phyloP scores from a whole-genome alignment of 495 filamentous ascomycete species.

The Hypoxylon rickii region DNA sequence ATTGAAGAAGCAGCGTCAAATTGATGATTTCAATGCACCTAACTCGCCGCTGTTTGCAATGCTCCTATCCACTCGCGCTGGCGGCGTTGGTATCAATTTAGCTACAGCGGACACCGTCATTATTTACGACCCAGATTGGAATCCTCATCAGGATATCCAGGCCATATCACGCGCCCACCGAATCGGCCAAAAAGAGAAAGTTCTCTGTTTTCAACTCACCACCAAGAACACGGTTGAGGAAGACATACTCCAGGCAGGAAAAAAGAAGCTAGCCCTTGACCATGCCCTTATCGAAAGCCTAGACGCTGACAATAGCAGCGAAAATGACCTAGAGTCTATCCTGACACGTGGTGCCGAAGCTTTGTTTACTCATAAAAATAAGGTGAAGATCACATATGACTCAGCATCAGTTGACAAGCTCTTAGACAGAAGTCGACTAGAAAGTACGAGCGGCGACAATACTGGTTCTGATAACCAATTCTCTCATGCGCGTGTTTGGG shows the following conservation, averaged over 20 bases:
- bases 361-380: slow-evolving; percentile 74
- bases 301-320: slow-evolving; percentile 74
- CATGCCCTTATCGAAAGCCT: slow-evolving; percentile 92
- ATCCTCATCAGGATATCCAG: slow-evolving; percentile 97
- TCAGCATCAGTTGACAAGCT: slow-evolving; percentile 79
- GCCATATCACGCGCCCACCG: slow-evolving; percentile 91
- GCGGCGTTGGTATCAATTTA: slow-evolving; percentile 96
- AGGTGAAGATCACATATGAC: slow-evolving; percentile 75
- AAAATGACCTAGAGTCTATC: slow-evolving; percentile 82
- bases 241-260: slow-evolving; percentile 93
- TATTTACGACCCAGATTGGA: slow-evolving; percentile 97
- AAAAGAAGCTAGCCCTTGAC: slow-evolving; percentile 92
- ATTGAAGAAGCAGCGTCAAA: slow-evolving; percentile 88
- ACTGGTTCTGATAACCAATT: slow-evolving; percentile 76
- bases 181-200: slow-evolving; percentile 94
- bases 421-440: slow-evolving; percentile 80
- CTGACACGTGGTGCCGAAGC: slow-evolving; percentile 85
- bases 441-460: slow-evolving; percentile 65
- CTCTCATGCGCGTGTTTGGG: slow-evolving; percentile 91
- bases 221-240: slow-evolving; percentile 89
- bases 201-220: slow-evolving; percentile 91
- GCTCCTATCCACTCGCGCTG: slow-evolving; percentile 88
- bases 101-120: slow-evolving; percentile 98
- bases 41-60: slow-evolving; percentile 85
- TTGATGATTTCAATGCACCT: slow-evolving; percentile 90